Base-by-base conservation (phyloP, 192 early-diverging fungal species). In the Podochytrium sp. region DNA sequence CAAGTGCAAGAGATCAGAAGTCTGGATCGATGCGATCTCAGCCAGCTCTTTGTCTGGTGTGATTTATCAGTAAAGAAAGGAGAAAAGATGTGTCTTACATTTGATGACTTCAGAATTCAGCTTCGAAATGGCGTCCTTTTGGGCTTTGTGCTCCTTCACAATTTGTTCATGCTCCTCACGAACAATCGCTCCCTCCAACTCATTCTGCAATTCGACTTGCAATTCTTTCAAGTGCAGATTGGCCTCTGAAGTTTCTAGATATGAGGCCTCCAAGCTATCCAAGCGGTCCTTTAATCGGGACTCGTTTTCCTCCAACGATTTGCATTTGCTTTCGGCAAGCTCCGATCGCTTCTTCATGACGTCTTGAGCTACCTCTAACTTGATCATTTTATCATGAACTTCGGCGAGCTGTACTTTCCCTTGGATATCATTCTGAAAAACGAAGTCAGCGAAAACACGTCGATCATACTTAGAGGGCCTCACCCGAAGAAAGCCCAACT, bases 21-120 rank as follows among this genome's bases (percentile, higher is more conserved):
- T 76, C 73, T 88, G 86, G 20, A 34, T 62, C 14, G 79, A 69
- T n/a, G 86, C 76, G 32, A 88, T 73, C 6, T 86, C 86, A 2
- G 76, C 61, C n/a, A 85, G 2, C 12, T 67, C 41, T 62, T 84
- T 81, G 65, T 88, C 85, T 88, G 47, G 0, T 18, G 42, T 30
- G 29, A 61, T 80, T 3, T 16, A 25, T 16, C 1, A 38, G 33
- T 37, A 70, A n/a, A 37, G 5, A 40, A n/a, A 70, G 12, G n/a
- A 4, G 56, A 0, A 18, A 59, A 27, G 20, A 39, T 58, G 37
- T 14, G 12, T 35, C 62, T 57, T 63, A 85, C 84, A 84, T 52
- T 83, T 78, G 4, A 59, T 53, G 10, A 82, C 73, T 42, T 80
- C 79, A 2, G 69, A 37, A 51, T 65, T 67, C 37, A 82, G n/a